These are phyloP conservation scores for Dichomitus squalens DNA, from an alignment of 1,284 basidiomycete species.

Conservation along the genomic window DNA sequence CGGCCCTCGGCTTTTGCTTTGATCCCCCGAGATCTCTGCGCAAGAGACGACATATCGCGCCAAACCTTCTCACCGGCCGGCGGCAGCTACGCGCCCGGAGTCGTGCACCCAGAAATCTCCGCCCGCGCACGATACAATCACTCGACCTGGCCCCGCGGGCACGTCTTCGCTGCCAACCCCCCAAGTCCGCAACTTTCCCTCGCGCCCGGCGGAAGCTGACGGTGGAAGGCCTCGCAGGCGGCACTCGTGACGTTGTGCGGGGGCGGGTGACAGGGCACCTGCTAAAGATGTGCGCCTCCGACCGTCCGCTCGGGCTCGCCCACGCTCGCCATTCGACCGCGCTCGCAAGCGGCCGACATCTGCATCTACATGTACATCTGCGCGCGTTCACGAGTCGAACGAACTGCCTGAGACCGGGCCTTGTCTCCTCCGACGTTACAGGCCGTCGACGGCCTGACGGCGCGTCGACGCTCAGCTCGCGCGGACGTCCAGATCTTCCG, in stretches of 20 bases:
- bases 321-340: neutral
- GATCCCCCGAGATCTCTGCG: neutral
- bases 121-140: neutral
- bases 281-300: neutral
- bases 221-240: too few relatives aligned
- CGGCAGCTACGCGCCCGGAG: neutral
- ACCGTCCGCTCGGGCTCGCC: neutral
- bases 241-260: neutral
- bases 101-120: neutral
- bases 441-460: too few relatives aligned
- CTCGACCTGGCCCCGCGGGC: neutral
- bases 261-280: neutral
- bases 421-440: neutral
- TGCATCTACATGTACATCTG: too few relatives aligned
- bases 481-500: neutral
- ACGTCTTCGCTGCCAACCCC: neutral
- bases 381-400: neutral
- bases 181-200: neutral
- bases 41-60: neutral
- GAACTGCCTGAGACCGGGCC: neutral
- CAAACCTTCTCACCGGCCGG: conserved; percentile 1
- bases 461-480: neutral
- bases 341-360: neutral
- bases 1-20: neutral
- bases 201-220: conserved; percentile 1